Evolutionary conservation across 345 rosid species (phyloP).

Genomic region (Populus pruinosa): DNA sequence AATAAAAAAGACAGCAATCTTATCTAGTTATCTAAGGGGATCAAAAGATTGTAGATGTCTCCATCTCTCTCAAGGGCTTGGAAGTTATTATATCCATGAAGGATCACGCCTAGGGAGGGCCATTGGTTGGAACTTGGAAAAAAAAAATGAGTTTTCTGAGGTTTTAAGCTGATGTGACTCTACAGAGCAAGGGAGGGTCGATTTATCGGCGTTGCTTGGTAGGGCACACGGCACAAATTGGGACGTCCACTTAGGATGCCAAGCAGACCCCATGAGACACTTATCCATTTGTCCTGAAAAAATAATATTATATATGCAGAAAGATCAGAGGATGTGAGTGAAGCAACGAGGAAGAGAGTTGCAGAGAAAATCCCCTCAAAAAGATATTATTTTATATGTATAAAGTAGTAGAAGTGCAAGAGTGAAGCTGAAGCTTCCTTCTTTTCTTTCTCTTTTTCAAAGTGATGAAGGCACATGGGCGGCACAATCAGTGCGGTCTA

Average conservation of each 20-base stretch:
- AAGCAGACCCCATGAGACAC: conserved; percentile 46
- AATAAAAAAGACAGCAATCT: conserved; percentile 12
- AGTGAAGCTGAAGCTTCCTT: neutral
- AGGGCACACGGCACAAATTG: conserved; percentile 8
- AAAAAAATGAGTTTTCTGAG: neutral
- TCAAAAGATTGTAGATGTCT: conserved; percentile 18
- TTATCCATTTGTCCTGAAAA: conserved; percentile 34
- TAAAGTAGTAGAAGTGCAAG: neutral
- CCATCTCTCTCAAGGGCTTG: neutral
- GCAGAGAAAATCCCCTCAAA: conserved; percentile 12
- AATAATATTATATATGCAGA: neutral
- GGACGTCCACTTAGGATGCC: conserved; percentile 32
- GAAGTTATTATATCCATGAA: neutral
- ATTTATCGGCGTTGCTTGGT: conserved; percentile 20
- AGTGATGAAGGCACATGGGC: conserved; percentile 38
- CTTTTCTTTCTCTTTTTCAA: neutral
- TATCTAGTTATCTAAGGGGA: conserved; percentile 40
- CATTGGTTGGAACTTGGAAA: conserved; percentile 7
- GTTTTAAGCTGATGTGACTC: conserved; percentile 15
- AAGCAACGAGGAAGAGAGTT: conserved; percentile 9
- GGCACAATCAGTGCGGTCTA: conserved; percentile 25
- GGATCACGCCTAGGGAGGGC: conserved; percentile 13
- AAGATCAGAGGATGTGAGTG: conserved; percentile 14
- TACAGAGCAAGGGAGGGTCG: conserved; percentile 10
- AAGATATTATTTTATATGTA: neutral